Evolutionary conservation across 2,329 filamentous ascomycete species (phyloP).

Genomic region (Ceratocystis albifundus): DNA sequence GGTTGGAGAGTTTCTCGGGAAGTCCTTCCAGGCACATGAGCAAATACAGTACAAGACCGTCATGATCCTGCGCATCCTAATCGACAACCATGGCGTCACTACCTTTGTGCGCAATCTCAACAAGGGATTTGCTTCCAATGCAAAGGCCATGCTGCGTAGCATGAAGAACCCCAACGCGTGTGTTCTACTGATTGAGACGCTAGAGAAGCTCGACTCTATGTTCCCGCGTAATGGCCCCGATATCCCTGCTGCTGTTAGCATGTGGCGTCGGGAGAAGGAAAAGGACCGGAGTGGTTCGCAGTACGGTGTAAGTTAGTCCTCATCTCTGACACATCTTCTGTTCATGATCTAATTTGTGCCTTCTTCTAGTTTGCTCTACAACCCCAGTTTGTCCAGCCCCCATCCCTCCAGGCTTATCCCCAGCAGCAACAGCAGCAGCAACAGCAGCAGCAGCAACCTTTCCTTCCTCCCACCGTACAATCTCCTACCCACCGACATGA

Average conservation of each 20-base stretch:
- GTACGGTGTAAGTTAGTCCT: constrained; percentile 36
- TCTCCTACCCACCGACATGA: constrained; percentile 35
- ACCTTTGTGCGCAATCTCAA: constrained; percentile 89
- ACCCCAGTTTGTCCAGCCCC: background rate
- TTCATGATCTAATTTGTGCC: background rate
- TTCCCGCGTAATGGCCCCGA: constrained; percentile 17
- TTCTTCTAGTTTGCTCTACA: constrained; percentile 9
- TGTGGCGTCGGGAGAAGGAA: constrained; percentile 85
- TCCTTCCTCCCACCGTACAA: constrained; percentile 28
- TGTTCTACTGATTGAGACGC: constrained; percentile 76
- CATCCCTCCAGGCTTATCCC: background rate
- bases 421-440: constrained; percentile 17
- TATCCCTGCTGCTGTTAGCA: constrained; percentile 40
- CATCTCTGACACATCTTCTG: background rate
- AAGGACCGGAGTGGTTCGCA: constrained; percentile 41
- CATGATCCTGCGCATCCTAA: constrained; percentile 86
- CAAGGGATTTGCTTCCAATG: constrained; percentile 63
- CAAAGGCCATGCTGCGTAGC: constrained; percentile 62
- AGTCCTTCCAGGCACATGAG: constrained; percentile 52
- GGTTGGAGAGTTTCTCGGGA: constrained; percentile 71
- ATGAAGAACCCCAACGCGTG: constrained; percentile 64
- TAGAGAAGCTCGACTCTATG: constrained; percentile 58
- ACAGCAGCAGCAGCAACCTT: constrained; percentile 15
- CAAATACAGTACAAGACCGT: constrained; percentile 88
- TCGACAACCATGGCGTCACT: constrained; percentile 70